These are phyloP conservation scores for Suillus tomentosus DNA, from an alignment of 768 basidiomycete species.

Conservation along the genomic window DNA sequence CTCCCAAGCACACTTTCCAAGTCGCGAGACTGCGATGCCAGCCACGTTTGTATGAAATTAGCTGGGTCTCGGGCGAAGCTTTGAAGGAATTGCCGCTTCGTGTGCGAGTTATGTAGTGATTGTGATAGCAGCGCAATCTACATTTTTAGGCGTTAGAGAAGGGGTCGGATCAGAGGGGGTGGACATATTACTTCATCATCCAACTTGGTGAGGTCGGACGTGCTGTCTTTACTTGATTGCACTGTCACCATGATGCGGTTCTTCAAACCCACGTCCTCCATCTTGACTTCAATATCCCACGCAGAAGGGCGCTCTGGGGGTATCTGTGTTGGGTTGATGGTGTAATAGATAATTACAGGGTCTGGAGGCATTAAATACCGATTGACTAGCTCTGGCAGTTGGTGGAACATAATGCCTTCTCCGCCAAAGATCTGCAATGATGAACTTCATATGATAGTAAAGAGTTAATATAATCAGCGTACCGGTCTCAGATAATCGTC, in stretches of 20 bases:
- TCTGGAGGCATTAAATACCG: conserved; percentile 76
- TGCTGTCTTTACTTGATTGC: conserved; percentile 68
- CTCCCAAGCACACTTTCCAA: conserved; percentile 88
- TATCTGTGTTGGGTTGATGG: conserved; percentile 58
- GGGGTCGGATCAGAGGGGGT: neutral
- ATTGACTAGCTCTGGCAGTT: conserved; percentile 84
- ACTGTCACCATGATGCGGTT: conserved; percentile 73
- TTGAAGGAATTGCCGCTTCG: conserved; percentile 84
- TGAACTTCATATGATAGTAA: neutral
- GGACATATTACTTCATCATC: conserved; percentile 79
- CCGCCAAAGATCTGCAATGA: conserved; percentile 62
- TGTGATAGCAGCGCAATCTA: conserved; percentile 85
- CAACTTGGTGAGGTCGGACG: conserved; percentile 64
- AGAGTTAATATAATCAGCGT: conserved; percentile 18
- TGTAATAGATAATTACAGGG: conserved; percentile 80
- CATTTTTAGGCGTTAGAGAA: conserved; percentile 19
- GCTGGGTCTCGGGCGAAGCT: conserved; percentile 80
- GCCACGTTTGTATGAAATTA: conserved; percentile 85
- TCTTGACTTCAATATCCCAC: conserved; percentile 87
- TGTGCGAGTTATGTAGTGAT: conserved; percentile 82
- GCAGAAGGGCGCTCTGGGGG: conserved; percentile 74
- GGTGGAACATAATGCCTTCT: conserved; percentile 73
- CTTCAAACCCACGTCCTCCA: conserved; percentile 78
- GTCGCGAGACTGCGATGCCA: conserved; percentile 91
- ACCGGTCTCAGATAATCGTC: conserved; percentile 72